Evolutionary conservation across 345 rosid genomes (phyloP).

Genomic region (Linum trigynum): DNA sequence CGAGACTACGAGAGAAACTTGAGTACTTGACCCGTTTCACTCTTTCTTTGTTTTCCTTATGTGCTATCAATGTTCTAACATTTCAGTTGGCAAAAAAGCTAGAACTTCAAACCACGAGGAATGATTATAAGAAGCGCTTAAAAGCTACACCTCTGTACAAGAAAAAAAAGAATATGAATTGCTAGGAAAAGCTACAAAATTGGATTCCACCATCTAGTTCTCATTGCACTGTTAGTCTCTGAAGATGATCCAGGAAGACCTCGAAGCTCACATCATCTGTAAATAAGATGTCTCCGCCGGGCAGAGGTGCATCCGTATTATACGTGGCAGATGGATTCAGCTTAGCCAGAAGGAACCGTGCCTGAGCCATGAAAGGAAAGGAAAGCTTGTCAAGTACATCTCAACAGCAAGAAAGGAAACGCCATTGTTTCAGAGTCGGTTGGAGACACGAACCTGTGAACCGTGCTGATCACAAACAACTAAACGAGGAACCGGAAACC

Average conservation of each 20-base stretch:
- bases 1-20: too few species aligned
- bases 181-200: background rate
- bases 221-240: conserved; percentile 69
- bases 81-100: too few species aligned
- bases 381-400: background rate
- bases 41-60: too few species aligned
- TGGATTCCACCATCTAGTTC: background rate
- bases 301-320: conserved; percentile 34
- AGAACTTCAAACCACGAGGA: background rate
- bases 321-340: conserved; percentile 78
- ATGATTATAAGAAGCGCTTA: background rate
- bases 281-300: conserved; percentile 57
- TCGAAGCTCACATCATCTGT: conserved; percentile 93
- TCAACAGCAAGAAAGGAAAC: too few species aligned
- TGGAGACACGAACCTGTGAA: conserved; percentile 58
- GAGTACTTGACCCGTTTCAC: too few species aligned
- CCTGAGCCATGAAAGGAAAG: conserved; percentile 33
- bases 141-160: background rate
- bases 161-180: background rate
- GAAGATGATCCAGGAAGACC: conserved; percentile 92
- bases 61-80: too few species aligned
- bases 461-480: conserved; percentile 94
- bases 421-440: background rate
- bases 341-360: conserved; percentile 89
- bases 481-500: conserved; percentile 90